Evolutionary conservation across 768 basidiomycete genomes (phyloP), one percentile per base, ranked within the genome.

Genomic region (Hericium coralloides): DNA sequence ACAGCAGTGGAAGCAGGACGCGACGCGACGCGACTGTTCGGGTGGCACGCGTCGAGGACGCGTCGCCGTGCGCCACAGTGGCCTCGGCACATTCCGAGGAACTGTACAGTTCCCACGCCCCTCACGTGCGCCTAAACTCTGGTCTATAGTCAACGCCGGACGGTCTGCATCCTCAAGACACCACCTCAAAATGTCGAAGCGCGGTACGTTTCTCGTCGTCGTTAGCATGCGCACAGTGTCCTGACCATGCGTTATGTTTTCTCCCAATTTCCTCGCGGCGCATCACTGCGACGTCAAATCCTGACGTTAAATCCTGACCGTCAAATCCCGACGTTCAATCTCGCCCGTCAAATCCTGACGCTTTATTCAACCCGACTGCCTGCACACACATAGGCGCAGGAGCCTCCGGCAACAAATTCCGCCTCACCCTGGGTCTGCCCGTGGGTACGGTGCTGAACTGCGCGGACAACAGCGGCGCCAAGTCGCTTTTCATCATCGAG

Each of bases 401-500:
- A 69, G 82, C 87, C 61, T 82, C 92, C 67, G 95, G 95, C 70
- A 94, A 90, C 76, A 99, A 98, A 77, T 98, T 87, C 84, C 86
- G 94, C 66, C 79, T 98, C 79, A 95, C 89, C 50, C 83, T 92
- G 62, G 91, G 89, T 90, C 87, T 95, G 54, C 93, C 92, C 60
- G 89, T 90, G 62, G 92, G 92, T 63, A 93, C 93, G 64, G 93
- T 97, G 62, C 78, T 97, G 69, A 95, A 95, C 74, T 97, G 97
- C 74, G 94, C 94, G 52, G 97, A 99, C 80, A 99, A 99, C 86
- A 92, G 90, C 69, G 97, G 97, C 63, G 97, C 95, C 64, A 99
- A 98, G 79, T 92, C 88, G 56, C 81, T 97, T 63, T 97, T 77
- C 76, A 71, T 98, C 69, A 98, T 99, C 69, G 92, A 95, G 73